Base-by-base conservation (phyloP, 352 stramenopile genomes). In the Pythium monospermum region DNA sequence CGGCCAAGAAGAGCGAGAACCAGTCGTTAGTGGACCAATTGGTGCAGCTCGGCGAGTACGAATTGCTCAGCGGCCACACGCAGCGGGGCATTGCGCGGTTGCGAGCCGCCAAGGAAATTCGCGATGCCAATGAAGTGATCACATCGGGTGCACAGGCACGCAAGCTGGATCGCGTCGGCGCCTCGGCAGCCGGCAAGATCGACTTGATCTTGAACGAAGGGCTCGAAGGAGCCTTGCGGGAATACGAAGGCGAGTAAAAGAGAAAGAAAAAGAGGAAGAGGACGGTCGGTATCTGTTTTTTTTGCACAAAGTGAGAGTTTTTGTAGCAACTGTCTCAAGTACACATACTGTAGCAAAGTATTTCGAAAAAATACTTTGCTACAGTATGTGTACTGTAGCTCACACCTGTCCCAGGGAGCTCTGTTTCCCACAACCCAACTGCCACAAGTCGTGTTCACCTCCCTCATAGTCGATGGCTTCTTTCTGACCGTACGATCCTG, bases 11-110 rank as follows among this genome's bases (percentile, higher is more conserved):
- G 22, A 21, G 26, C 5, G 69, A 83, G 36, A 91, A 91, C 59
- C 74, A 88, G 49, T 18, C 57, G 19, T 59, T 91, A 2, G 76
- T 88, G 26, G 66, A 88, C 25, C 59, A 80, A 44, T 44, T 91
- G 3, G 48, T 83, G 39, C 45, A 76, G 38, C 54, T 91, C 15
- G 76, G 72, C 16, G 64, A 85, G 36, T 85, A 71, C 21, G 79
- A 91, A 30, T 57, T 83, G 53, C 36, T 53, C 13, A 57, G 62
- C 6, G 71, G 75, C 1, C 59, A 70, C 45, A 65, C 68, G 2
- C 76, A 87, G 55, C 70, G 75, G 11, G 76, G 76, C 6, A 48
- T 82, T 2, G 57, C 79, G 3, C 76, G 73, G 5, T 46, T 91
- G 27, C 74, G 74, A n/a, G 79, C 71, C 19, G 79, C 79, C 10